phyloP scores from a whole-genome alignment of 306 rosid species.

The Sindora glabra region DNA sequence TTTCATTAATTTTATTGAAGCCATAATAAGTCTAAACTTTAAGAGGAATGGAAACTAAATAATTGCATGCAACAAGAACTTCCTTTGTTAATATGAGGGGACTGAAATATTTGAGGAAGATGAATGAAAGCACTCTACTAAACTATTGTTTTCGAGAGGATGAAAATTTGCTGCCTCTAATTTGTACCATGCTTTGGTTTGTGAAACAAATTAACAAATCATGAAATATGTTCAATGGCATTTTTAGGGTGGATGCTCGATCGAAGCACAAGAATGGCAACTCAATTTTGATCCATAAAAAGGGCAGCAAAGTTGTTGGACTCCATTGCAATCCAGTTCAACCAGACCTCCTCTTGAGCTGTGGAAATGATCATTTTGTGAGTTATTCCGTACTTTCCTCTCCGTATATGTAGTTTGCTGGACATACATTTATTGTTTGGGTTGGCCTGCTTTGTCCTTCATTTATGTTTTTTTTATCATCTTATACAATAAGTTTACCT shows the following conservation, averaged over 20 bases:
- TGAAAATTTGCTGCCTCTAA: neutral
- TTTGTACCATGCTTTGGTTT: neutral
- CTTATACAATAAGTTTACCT: neutral
- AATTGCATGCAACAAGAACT: neutral
- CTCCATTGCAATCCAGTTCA: conserved; percentile 90
- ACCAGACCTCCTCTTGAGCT: conserved; percentile 84
- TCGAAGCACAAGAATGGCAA: conserved; percentile 49
- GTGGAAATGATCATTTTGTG: conserved; percentile 95
- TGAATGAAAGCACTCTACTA: neutral
- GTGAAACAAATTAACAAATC: neutral
- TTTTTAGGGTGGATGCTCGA: conserved; percentile 69
- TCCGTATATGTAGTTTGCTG: neutral
- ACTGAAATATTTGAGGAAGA: neutral
- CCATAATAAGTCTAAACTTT: neutral
- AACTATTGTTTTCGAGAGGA: neutral
- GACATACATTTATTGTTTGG: neutral
- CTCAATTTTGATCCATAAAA: conserved; percentile 81
- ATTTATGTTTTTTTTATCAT: neutral
- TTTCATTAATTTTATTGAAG: neutral
- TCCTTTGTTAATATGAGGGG: neutral
- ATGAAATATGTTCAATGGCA: neutral
- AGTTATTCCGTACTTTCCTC: conserved; percentile 22
- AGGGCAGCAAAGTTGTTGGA: conserved; percentile 78
- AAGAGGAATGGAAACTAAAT: neutral
- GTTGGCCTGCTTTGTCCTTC: neutral